These are phyloP conservation scores for Ustilago tritici DNA, from an alignment of 1,284 basidiomycete genomes.

Conservation along the genomic window DNA sequence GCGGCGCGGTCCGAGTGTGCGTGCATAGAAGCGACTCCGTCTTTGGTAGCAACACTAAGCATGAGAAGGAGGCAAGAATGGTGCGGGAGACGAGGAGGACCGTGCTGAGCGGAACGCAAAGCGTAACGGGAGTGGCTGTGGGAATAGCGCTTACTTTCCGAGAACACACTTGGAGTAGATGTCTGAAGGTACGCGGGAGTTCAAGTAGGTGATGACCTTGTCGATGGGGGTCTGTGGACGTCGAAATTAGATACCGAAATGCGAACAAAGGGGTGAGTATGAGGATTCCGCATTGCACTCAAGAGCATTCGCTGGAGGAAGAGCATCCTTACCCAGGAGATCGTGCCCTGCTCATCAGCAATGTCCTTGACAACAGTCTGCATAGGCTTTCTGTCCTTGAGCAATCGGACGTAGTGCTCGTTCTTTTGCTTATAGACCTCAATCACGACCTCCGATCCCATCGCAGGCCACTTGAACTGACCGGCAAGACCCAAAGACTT, in stretches of 20 bases:
- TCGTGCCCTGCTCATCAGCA: conserved; percentile 16
- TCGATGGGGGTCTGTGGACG: conserved; percentile 19
- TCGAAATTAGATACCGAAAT: neutral
- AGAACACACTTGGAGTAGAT: conserved; percentile 48
- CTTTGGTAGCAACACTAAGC: neutral
- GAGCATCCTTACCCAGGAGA: conserved; percentile 12
- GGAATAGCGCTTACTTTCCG: conserved; percentile 14
- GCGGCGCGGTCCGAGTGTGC: neutral
- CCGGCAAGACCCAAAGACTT: conserved; percentile 44
- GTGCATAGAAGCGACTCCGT: neutral
- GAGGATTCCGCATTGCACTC: neutral
- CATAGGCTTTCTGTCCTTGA: conserved; percentile 43
- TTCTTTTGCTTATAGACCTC: conserved; percentile 44
- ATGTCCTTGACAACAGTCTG: conserved; percentile 23
- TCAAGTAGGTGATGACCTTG: conserved; percentile 43
- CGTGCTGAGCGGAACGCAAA: neutral
- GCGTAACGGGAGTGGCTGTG: neutral
- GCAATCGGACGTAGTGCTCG: conserved; percentile 24
- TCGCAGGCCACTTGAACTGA: conserved; percentile 47
- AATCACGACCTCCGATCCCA: conserved; percentile 50
- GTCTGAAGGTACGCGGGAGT: conserved; percentile 42
- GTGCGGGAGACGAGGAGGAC: neutral
- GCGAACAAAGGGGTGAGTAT: neutral
- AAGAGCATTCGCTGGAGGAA: neutral
- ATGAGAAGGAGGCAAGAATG: neutral